These are phyloP conservation scores for Rhododendron vialii DNA, from an alignment of 148 eudicot genomes.

Conservation along the genomic window DNA sequence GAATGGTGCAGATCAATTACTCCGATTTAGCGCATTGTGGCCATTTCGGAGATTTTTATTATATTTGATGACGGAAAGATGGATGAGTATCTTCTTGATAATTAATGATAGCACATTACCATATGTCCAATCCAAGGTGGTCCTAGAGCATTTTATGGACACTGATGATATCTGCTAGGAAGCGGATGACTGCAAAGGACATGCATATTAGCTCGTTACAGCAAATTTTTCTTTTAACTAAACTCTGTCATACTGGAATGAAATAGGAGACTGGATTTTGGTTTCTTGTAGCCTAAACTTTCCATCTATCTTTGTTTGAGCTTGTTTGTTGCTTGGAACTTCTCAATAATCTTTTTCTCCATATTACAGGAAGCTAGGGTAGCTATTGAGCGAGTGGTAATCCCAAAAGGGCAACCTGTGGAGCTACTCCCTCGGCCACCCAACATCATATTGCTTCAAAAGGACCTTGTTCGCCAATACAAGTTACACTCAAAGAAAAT, in stretches of 20 bases:
- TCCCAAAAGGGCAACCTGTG: slow-evolving; percentile 69
- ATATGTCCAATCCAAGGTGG: background rate
- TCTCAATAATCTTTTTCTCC: slow-evolving; percentile 1
- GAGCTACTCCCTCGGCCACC: slow-evolving; percentile 75
- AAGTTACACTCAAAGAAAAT: slow-evolving; percentile 55
- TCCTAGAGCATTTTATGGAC: background rate
- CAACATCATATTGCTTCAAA: slow-evolving; percentile 58
- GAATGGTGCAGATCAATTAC: background rate
- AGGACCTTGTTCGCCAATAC: slow-evolving; percentile 60
- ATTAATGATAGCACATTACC: background rate
- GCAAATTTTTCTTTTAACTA: background rate
- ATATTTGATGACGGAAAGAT: background rate
- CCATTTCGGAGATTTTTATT: background rate
- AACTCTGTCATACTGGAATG: background rate
- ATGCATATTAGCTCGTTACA: background rate
- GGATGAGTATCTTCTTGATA: background rate
- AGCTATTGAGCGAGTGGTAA: slow-evolving; percentile 77
- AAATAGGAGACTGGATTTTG: background rate
- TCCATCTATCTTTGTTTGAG: background rate
- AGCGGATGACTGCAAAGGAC: background rate
- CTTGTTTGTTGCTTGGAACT: background rate
- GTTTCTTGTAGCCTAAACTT: background rate
- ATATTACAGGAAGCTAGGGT: slow-evolving; percentile 68
- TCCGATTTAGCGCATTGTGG: background rate
- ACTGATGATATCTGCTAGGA: background rate